Evolutionary conservation across 257 asterid species (phyloP), one percentile per base, ranked within the genome.

Genomic region (Solanum corneliomulleri): DNA sequence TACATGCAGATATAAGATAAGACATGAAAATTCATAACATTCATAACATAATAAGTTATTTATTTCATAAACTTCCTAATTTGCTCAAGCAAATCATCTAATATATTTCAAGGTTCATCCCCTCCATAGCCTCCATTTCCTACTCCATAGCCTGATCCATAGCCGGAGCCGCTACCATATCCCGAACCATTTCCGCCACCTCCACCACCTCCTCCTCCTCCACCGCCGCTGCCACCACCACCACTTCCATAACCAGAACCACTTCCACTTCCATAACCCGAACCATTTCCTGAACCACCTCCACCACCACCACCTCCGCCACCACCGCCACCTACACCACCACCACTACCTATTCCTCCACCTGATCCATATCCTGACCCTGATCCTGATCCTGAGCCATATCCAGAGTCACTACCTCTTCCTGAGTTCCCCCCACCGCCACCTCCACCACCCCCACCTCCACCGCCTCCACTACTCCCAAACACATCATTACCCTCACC

Each of bases 351-450:
- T 14, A 82, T 49, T 88, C 92, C 85, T 86, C 91, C 62, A 20
- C 92, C 86, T 80, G 87, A 89, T 42, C 95, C 95, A 72, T 87
- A 87, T n/a, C 95, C 95, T 82, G 88, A 85, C 15, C 95, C 95
- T 82, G 88, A 85, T 20, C 95, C 95, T 82, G 88, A 85, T 68
- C 94, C 94, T 0, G 91, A 88, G 7, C 94, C 94, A 62, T 87
- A 49, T n/a, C 89, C 86, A 3, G 91, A 90, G 29, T 91, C 92
- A 68, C 86, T 85, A 58, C 91, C 90, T 29, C 58, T 78, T 9
- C 88, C 91, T 16, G 87, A 84, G 60, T 85, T 90, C 4, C 90
- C 91, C 1, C 90, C 89, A 0, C 90, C 90, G 2, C 89, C 86
- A 2, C 88, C 88, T 0, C 89, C 87, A 0, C 91, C 91, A 0